Evolutionary conservation across 2,329 filamentous ascomycete species (phyloP), one percentile per base, ranked within the genome.

Genomic region (Ambrosiella xylebori): DNA sequence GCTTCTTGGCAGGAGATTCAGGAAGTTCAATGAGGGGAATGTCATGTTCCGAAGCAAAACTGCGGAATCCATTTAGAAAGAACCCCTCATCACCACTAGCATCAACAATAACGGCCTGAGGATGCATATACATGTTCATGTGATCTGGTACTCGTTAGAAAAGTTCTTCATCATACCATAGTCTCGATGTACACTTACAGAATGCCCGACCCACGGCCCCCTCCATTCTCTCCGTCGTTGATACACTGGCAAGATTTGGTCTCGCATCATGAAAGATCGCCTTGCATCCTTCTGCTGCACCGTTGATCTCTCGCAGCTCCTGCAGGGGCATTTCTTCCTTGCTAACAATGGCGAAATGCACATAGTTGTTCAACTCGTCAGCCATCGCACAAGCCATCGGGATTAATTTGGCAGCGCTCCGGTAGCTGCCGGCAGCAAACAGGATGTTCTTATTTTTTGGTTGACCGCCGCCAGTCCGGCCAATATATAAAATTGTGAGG

Each of bases 361-460:
- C 88, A 62, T 81, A 77, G 65, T 81, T 95, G 60, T 78, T 74
- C 58, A 78, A 75, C 68, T 82, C 77, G 19, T 69, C 68, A 6
- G 82, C 83, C 90, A 96, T 96, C 64, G 87, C 80, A 68, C 93
- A 97, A 5, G 90, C 88, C 66, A 95, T 74, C 0, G 89, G 88
- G 38, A 95, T 72, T 57, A 96, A 68, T 38, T 78, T 77, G 0
- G 86, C 78, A 13, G 82, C 80, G 66, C 87, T 93, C 67, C 79
- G 79, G 55, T 94, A 70, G 61, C 77, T 89, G 0, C 86, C 83
- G 2, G 86, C 82, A 3, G 83, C 84, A 66, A 95, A 95, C 2
- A 96, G 69, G 13, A 95, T 77, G 65, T 89, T 89, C 55, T 78
- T 78, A 65, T 86, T 87, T 41, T 70, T 66, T 38, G 66, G 62